Conservation (phyloP, 1,284 basidiomycete genomes). For the Trametes hirsuta region DNA sequence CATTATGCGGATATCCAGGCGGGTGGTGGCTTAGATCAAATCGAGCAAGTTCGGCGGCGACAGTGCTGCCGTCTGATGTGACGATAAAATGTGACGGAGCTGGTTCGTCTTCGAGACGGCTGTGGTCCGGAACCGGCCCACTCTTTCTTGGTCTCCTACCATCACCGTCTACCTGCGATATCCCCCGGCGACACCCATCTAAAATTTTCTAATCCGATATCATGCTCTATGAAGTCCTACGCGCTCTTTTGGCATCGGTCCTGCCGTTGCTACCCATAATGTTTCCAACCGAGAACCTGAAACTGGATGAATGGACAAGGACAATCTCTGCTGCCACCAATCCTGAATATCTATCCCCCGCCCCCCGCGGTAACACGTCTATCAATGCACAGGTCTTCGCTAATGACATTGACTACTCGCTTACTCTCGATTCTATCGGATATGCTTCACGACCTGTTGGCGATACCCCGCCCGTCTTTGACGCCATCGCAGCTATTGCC, state of each 20-base stretch:
- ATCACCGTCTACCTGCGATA: not conserved
- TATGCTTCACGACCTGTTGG: not conserved
- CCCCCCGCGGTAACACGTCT: not conserved
- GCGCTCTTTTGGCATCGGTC: constrained; percentile 5
- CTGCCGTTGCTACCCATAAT: not conserved
- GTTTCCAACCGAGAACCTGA: not conserved
- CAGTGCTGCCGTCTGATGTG: not conserved
- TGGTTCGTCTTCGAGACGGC: not conserved
- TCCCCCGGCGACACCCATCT: not conserved
- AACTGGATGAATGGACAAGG: not conserved
- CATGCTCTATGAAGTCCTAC: not conserved
- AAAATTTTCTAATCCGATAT: not conserved
- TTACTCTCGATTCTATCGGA: not conserved
- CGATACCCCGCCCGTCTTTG: not conserved
- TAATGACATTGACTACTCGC: not conserved
- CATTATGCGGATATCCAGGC: no score
- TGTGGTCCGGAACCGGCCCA: no score
- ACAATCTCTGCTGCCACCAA: not conserved
- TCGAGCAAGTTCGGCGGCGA: not conserved
- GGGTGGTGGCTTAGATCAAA: not conserved
- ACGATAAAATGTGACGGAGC: constrained; percentile 5
- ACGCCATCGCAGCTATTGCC: not conserved
- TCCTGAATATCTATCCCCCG: not conserved
- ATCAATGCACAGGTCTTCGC: not conserved
- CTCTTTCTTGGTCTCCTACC: not conserved